Conservation (phyloP, 805 yeast genomes). For the Yamadazyma phyllophila region DNA sequence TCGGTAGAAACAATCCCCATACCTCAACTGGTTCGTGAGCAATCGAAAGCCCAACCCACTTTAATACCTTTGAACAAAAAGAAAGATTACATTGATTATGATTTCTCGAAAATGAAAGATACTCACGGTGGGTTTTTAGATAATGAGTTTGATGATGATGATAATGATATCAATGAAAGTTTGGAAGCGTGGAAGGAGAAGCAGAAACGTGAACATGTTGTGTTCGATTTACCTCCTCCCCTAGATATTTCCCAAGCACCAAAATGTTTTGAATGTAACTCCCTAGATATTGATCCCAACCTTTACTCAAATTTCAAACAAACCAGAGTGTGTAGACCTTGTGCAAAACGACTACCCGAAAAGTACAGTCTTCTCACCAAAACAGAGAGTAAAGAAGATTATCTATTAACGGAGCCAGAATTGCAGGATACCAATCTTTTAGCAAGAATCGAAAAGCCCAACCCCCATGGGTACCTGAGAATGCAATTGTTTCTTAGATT, state of each 20-base stretch:
- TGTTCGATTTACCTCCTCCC: slow-evolving; percentile 67
- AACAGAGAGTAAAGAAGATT: slow-evolving; percentile 93
- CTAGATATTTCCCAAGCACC: slow-evolving; percentile 71
- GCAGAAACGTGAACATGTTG: slow-evolving; percentile 37
- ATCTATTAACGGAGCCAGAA: slow-evolving; percentile 91
- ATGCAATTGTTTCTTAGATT: slow-evolving; percentile 90
- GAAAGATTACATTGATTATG: slow-evolving; percentile 76
- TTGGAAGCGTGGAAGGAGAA: slow-evolving; percentile 49
- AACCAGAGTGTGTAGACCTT: slow-evolving; percentile 72
- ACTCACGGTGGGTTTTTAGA: slow-evolving; percentile 79
- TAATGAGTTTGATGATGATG: slow-evolving; percentile 16
- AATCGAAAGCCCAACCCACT: slow-evolving; percentile 7
- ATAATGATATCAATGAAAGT: slow-evolving; percentile 17
- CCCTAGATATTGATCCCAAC: slow-evolving; percentile 77
- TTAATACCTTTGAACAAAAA: slow-evolving; percentile 44
- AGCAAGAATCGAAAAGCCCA: slow-evolving; percentile 81
- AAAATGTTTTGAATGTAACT: slow-evolving; percentile 77
- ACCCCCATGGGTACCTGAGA: slow-evolving; percentile 89
- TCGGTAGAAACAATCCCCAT: slow-evolving; percentile 12
- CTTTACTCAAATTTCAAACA: slow-evolving; percentile 65
- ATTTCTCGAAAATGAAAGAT: slow-evolving; percentile 88
- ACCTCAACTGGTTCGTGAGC: slow-evolving; percentile 7
- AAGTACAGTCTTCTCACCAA: slow-evolving; percentile 89
- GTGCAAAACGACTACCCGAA: slow-evolving; percentile 73
- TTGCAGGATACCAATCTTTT: slow-evolving; percentile 65